Conservation (phyloP, 257 asterid genomes). For the Solanum chmielewskii region DNA sequence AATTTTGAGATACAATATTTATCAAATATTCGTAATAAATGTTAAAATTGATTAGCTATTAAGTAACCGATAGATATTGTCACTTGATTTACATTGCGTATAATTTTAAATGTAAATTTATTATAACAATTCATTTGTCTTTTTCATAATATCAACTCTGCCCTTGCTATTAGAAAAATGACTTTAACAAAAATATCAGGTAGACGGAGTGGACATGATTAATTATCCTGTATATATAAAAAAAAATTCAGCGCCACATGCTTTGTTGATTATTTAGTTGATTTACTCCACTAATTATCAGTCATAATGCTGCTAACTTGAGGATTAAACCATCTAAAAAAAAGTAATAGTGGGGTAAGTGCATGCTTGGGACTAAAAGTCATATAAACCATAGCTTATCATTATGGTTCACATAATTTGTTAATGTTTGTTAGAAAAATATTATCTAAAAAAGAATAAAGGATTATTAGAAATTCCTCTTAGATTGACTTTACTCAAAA, state of each 20-base stretch:
- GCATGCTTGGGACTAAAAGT: background rate
- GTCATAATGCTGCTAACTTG: background rate
- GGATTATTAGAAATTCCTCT: background rate
- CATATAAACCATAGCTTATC: background rate
- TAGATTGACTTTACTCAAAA: no score
- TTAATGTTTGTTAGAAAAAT: background rate
- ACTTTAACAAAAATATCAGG: no score
- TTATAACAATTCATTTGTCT: no score
- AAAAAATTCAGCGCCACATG: background rate
- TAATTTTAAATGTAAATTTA: no score
- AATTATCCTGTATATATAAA: background rate
- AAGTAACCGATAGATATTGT: no score
- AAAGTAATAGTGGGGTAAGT: background rate
- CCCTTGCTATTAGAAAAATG: no score
- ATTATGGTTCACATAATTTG: background rate
- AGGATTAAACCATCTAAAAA: background rate
- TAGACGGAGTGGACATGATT: no score
- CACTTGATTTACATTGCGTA: no score
- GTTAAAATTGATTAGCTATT: no score
- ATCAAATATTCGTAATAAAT: no score
- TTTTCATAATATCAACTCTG: no score
- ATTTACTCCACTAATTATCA: background rate
- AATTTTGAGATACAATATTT: no score
- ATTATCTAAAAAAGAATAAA: background rate
- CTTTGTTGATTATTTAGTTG: background rate